Conservation (phyloP, 805 yeast genomes). For the Henningerozyma blattae region DNA sequence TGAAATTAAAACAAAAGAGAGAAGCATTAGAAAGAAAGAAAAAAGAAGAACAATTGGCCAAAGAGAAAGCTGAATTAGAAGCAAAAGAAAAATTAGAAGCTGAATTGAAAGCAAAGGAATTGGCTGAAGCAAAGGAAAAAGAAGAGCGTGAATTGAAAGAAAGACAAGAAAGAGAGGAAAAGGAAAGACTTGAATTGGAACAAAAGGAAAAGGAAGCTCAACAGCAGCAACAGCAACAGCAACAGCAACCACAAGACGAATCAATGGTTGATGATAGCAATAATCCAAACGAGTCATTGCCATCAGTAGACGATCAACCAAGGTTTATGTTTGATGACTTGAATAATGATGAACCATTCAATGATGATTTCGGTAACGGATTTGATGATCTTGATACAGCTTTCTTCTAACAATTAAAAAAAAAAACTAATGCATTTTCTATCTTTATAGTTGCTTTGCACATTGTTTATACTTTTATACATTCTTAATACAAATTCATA, state of each 20-base stretch:
- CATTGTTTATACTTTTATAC: too few relatives aligned
- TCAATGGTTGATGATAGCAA: slow-evolving; percentile 1
- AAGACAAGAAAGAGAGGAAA: slow-evolving; percentile 1
- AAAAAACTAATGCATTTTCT: background rate
- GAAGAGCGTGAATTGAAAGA: slow-evolving; percentile 6
- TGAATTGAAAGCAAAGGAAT: slow-evolving; percentile 6
- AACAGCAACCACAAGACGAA: slow-evolving; percentile 1
- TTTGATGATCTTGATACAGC: slow-evolving; percentile 27
- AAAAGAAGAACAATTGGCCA: background rate
- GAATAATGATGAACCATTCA: slow-evolving; percentile 17
- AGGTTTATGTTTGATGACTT: slow-evolving; percentile 20
- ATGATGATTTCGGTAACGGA: slow-evolving; percentile 23
- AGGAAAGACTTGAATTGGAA: slow-evolving; percentile 5
- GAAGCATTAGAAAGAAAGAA: slow-evolving; percentile 5
- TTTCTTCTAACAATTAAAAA: slow-evolving; percentile 15
- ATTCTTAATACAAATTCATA: too few relatives aligned
- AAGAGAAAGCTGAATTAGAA: too few relatives aligned
- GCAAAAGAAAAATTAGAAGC: slow-evolving; percentile 3
- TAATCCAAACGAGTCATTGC: slow-evolving; percentile 6
- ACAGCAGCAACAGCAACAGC: slow-evolving; percentile 8
- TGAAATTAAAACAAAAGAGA: slow-evolving; percentile 3
- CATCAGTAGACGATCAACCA: slow-evolving; percentile 5
- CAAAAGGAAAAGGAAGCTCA: slow-evolving; percentile 8
- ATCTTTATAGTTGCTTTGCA: too few relatives aligned
- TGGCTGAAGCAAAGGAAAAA: slow-evolving; percentile 8